Base-by-base conservation (phyloP, 192 early-diverging fungal species). In the Backusella circina region DNA sequence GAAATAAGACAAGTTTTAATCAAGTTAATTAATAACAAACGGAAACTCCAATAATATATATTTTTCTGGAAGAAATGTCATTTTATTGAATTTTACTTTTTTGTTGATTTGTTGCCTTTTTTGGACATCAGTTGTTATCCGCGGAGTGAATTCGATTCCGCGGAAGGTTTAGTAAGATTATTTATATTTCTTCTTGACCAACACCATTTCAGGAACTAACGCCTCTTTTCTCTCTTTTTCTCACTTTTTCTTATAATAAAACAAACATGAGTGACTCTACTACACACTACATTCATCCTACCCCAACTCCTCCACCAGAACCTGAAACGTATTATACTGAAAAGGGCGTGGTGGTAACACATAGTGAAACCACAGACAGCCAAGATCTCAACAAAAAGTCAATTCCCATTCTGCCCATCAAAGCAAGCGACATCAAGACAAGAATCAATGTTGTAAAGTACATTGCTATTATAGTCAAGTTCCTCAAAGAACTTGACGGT, bases 401-500 rank as follows among this genome's bases (percentile, higher is more conserved):
- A 30, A 18, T 23, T 44, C 12, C 15, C 13, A 3, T 35, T 9
- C 36, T n/a, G 54, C 21, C 26, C 54, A 61, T 23, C 10, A n/a
- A n/a, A n/a, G n/a, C n/a, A n/a, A 28, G 23, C 21, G 21, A 23
- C 21, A 26, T 61, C 54, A 61, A 28, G 54, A 61, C 54, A 61
- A 61, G 26, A 28, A 28, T 3, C 54, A 61, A 26, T 3, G 67
- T 68, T 21, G 21, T 21, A 21, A 68, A 36, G 21, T 70, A 30
- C 41, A 10, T 78, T 16, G 50, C 61, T 38, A 75, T 91, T 50
- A 79, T 94, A 26, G 86, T 89, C 35, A 88, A 88, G 69, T 78
- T 93, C 16, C 83, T 94, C 9, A 83, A 87, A 26, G 76, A 91
- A 21, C 87, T 91, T 65, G 95, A 96, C 72, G 95, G 95, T 35